Base-by-base conservation (phyloP, 352 stramenopile species). In the Peronospora tabacina region DNA sequence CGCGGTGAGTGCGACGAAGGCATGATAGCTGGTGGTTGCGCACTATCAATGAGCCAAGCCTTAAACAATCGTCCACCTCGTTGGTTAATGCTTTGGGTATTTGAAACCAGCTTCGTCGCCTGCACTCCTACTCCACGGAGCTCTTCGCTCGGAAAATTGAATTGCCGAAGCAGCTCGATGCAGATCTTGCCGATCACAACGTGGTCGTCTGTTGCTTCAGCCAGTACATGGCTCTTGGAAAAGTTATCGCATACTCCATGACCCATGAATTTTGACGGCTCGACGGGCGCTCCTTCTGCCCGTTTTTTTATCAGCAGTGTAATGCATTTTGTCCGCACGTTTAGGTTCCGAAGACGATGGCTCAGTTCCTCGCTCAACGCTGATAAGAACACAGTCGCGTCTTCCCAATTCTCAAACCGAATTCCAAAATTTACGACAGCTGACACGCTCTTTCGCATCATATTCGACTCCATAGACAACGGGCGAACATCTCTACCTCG, bases 371-470 rank as follows among this genome's bases (percentile, higher is more conserved):
- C 74, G 0, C 75, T 74, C 10, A 97, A 47, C 13, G 82, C 75
- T 44, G 69, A 68, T 28, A 97, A 58, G 40, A 97, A 97, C 12
- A 74, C 63, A 1, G 79, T 84, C n/a, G 82, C 70, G 20, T 88
- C 71, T 26, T 79, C 50, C 60, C 73, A 81, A 19, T 63, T 74
- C n/a, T 90, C 68, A 32, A 96, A 95, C 0, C 89, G 80, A 43
- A 97, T 91, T 1, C 89, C 89, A 55, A 94, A 97, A 60, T 95
- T 96, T 7, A 96, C 75, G n/a, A 97, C 83, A 1, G 89, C 85
- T 10, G 85, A 94, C 3, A 97, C 80, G 37, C 82, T 95, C 59
- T 96, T 96, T 2, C 82, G 64, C 61, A 75, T 80, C 59, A 78
- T 68, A 32, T 78, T 87, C 0, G 63, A 59, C 56, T 94, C 76